Evolutionary conservation across 345 rosid species (phyloP).

Genomic region (Eucalyptus albens): DNA sequence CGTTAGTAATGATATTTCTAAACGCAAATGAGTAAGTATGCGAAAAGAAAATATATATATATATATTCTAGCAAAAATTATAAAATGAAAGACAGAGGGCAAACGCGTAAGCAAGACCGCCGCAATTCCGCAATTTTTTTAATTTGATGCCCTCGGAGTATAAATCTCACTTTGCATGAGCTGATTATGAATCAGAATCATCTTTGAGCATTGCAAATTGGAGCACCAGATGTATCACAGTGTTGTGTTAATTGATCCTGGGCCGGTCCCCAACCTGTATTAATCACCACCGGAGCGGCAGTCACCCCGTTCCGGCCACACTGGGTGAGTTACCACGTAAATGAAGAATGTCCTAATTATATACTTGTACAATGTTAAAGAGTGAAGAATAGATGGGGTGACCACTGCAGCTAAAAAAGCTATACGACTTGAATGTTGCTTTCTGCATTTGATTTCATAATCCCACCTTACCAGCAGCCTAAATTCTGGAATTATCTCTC

Average conservation of each 20-base stretch:
- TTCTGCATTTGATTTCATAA: not conserved
- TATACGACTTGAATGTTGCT: not conserved
- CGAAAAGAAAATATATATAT: too few species aligned
- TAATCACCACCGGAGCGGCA: not conserved
- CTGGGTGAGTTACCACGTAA: not conserved
- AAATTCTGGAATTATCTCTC: not conserved
- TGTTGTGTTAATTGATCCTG: not conserved
- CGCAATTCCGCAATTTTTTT: too few species aligned
- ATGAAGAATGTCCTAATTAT: not conserved
- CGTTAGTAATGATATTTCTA: not conserved
- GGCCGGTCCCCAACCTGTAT: not conserved
- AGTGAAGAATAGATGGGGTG: not conserved
- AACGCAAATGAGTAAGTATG: not conserved
- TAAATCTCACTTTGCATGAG: not conserved
- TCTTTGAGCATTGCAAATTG: not conserved
- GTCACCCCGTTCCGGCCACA: not conserved
- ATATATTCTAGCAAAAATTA: not conserved
- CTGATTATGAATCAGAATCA: not conserved
- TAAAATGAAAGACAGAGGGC: not conserved
- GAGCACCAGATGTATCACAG: not conserved
- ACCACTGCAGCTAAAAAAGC: not conserved
- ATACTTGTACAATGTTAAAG: not conserved
- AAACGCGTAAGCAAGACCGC: not conserved
- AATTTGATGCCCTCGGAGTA: not conserved
- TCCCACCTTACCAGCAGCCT: not conserved